phyloP scores from a whole-genome alignment of 2,329 filamentous ascomycete genomes.

The Aspergillus pseudoterreus region DNA sequence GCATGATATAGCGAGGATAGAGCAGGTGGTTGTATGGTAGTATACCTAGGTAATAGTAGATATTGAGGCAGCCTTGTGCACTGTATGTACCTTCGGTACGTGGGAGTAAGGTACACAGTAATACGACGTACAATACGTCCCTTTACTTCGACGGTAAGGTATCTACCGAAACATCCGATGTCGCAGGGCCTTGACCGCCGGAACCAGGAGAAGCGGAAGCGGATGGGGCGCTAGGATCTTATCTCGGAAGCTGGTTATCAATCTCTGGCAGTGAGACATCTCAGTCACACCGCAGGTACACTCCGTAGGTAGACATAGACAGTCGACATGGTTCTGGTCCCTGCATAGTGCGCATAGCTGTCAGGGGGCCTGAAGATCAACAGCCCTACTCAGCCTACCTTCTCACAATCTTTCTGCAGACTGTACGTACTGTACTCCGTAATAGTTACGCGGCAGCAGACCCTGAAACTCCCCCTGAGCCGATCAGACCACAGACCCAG shows the following conservation, averaged over 20 bases:
- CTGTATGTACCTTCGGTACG: not conserved
- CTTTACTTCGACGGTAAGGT: not conserved
- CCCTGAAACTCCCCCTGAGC: no score
- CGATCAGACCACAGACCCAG: no score
- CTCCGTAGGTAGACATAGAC: no score
- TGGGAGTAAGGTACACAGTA: no score
- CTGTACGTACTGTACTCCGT: no score
- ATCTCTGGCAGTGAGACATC: not conserved
- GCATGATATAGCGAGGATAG: not conserved
- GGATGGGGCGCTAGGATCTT: constrained; percentile 18
- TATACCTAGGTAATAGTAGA: not conserved
- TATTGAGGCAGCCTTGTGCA: not conserved
- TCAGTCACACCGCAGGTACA: no score
- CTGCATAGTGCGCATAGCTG: not conserved
- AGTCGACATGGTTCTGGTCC: not conserved
- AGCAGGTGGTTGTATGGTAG: not conserved
- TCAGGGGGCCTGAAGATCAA: no score
- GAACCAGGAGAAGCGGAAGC: not conserved
- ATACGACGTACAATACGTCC: no score
- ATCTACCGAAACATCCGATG: constrained; percentile 17
- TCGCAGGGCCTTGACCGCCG: constrained; percentile 8
- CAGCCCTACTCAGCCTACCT: no score
- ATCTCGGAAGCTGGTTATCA: constrained; percentile 15
- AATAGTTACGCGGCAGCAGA: no score
- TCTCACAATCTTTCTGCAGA: no score